Conservation (phyloP, 305 asterid species). For the Caryopteris hybrid region DNA sequence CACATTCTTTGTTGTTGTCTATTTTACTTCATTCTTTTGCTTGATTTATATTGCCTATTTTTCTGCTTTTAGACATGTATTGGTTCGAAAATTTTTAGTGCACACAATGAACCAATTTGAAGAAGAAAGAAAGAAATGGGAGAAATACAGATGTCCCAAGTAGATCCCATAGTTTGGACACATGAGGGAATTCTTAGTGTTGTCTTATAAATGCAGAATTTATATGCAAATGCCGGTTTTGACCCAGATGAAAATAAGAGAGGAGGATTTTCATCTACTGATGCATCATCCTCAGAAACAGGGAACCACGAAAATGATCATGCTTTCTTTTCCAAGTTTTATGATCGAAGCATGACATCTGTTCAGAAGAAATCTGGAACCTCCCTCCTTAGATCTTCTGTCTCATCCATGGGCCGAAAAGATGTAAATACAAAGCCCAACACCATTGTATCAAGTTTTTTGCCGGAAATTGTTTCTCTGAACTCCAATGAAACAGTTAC, state of each 20-base stretch:
- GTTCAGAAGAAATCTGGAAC: constrained; percentile 38
- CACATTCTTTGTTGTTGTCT: neutral
- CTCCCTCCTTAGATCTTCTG: constrained; percentile 35
- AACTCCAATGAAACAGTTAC: constrained; percentile 12
- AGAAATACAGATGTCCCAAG: neutral
- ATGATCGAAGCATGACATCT: constrained; percentile 62
- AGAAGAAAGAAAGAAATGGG: neutral
- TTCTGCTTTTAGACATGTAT: neutral
- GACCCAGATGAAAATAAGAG: constrained; percentile 20
- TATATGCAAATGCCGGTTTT: constrained; percentile 28
- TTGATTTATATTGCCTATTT: neutral
- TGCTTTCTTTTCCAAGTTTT: constrained; percentile 29
- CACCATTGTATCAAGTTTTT: constrained; percentile 12
- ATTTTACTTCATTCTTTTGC: neutral
- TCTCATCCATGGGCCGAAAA: constrained; percentile 34
- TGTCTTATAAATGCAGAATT: constrained; percentile 41
- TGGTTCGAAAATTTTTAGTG: neutral
- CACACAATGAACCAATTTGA: neutral
- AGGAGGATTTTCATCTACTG: constrained; percentile 15
- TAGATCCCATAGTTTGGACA: neutral
- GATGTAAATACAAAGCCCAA: constrained; percentile 28
- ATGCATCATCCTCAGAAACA: constrained; percentile 31
- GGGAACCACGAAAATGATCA: constrained; percentile 27
- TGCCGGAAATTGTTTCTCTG: constrained; percentile 22
- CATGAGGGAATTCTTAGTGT: neutral